Evolutionary conservation across 1,139 yeast genomes (phyloP).

Genomic region (Kodamaea sp.): DNA sequence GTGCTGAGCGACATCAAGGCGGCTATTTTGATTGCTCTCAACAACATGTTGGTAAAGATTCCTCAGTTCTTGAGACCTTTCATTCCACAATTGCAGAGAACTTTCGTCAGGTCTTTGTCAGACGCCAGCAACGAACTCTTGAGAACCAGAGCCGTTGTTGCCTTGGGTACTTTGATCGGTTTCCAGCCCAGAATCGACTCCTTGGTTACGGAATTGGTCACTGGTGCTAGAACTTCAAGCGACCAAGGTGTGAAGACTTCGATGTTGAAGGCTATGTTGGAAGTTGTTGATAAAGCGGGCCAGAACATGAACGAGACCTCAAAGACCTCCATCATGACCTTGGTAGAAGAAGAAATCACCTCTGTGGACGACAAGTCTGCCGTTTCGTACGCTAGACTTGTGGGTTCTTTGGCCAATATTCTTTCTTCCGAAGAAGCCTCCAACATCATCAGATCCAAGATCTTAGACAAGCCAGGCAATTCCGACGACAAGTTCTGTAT

Average conservation of each 20-base stretch:
- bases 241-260: conserved; percentile 75
- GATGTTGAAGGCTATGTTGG: conserved; percentile 82
- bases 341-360: conserved; percentile 71
- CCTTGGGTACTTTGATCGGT: conserved; percentile 82
- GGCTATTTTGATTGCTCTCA: conserved; percentile 83
- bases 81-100: conserved; percentile 95
- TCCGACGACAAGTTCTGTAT: conserved; percentile 55
- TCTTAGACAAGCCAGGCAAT: conserved; percentile 40
- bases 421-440: conserved; percentile 66
- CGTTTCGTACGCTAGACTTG: conserved; percentile 73
- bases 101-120: conserved; percentile 87
- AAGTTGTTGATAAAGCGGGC: conserved; percentile 83
- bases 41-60: conserved; percentile 73
- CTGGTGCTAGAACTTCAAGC: conserved; percentile 66
- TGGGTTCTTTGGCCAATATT: conserved; percentile 75
- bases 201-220: conserved; percentile 75
- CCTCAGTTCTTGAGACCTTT: conserved; percentile 94
- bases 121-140: conserved; percentile 73
- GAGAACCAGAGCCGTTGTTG: conserved; percentile 86
- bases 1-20: conserved; percentile 88
- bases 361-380: conserved; percentile 58
- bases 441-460: conserved; percentile 59
- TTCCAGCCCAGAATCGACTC: conserved; percentile 96
- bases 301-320: conserved; percentile 72
- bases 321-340: conserved; percentile 65